Base-by-base conservation (phyloP, 768 basidiomycete species). In the Boletus barrowsii region DNA sequence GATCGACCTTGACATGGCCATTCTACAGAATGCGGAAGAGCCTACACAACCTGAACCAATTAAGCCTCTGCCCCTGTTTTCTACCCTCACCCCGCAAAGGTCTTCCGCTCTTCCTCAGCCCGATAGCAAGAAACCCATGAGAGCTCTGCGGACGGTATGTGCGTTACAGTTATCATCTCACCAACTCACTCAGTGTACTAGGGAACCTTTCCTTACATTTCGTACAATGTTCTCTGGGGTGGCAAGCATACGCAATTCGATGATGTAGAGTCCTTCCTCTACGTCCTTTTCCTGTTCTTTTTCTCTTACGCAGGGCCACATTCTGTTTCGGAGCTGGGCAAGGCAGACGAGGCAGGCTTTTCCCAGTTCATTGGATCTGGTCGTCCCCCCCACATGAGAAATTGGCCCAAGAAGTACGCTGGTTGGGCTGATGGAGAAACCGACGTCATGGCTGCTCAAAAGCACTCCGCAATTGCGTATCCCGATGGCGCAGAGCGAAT, bases 1-100 rank as follows among this genome's bases (percentile, higher is more conserved):
- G 44, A 71, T 60, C 18, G 72, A 72, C 45, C 47, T 72, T 3
- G 69, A 74, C 26, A 54, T 57, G 56, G 58, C 56, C 5, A 53
- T 55, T 2, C 17, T 43, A 3, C 53, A 50, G 42, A 40, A 42
- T 30, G 42, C 37, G 5, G 47, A 53, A 4, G 26, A 45, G 8
- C 35, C 36, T 11, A 45, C 43, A 13, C 15, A 6, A 13, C 4
- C 17, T 3, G 10, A 18, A 8, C 3, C 41, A 14, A 36, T 22
- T 1, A 10, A 22, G 35, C 6, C 35, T 35, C 11, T 3, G 11
- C 1, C 4, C 15, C 35, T 1, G 13, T 1, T 1, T 35, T 35
- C 15, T 11, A 15, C n/a, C 2, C 37, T 5, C 3, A 39, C n/a
- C n/a, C n/a, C n/a, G n/a, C n/a, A 5, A 15, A n/a, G 3, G n/a